A percentile compares a stretch with the other conserved stretches of the same genome.
Conservation (phyloP, 805 yeast genomes). For the Pichia manshurica region DNA sequence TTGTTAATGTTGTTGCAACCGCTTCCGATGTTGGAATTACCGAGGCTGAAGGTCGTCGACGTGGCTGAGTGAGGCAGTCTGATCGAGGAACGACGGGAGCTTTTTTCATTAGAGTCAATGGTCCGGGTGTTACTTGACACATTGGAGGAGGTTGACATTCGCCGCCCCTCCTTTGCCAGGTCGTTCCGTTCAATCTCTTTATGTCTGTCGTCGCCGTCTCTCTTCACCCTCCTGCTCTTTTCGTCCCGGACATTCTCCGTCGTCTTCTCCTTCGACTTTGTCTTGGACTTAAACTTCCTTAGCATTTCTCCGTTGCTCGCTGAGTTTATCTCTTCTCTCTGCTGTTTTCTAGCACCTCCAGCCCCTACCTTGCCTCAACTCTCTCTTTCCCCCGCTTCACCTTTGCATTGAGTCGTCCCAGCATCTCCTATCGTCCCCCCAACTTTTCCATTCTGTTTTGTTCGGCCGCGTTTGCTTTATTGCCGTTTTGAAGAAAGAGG, state of each 20-base stretch:
- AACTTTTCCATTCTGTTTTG: no score
- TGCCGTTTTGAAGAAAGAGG: no score
- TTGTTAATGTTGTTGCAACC: not conserved
- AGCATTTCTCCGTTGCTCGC: no score
- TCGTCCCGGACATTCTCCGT: not conserved
- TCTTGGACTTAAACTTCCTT: constrained; percentile 4
- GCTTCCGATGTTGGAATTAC: not conserved
- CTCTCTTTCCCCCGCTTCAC: no score
- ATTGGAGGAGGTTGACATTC: no score
- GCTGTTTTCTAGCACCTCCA: no score
- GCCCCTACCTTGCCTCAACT: no score
- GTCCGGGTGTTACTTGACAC: not conserved
- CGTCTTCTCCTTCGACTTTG: not conserved
- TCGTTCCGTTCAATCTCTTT: no score
- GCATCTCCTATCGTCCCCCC: not conserved
- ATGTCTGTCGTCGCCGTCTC: not conserved
- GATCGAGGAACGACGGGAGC: not conserved
- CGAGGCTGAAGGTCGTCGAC: not conserved
- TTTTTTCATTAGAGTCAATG: not conserved
- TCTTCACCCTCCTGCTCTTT: not conserved
- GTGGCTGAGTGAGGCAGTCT: not conserved
- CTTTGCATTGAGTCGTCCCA: no score
- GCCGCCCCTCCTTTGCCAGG: no score
- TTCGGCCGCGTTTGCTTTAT: no score
- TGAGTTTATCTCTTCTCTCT: no score